A percentile compares a stretch with the other conserved stretches of the same genome.
phyloP scores from a whole-genome alignment of 176 grass and related monocot genomes.

The Aegilops sharonensis region DNA sequence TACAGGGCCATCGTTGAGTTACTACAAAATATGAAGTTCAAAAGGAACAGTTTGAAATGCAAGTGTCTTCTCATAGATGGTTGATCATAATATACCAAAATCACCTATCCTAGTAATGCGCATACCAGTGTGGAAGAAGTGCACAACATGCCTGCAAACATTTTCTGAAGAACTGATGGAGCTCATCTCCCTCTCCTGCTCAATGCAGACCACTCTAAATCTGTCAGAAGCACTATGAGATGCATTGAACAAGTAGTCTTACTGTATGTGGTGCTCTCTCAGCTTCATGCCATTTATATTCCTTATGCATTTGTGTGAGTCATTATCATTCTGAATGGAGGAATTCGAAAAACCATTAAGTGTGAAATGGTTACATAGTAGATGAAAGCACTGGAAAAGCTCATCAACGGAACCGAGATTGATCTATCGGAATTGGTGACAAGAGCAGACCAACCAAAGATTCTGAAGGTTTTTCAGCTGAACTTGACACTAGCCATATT shows the following conservation, averaged over 20 bases:
- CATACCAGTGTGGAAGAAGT: not conserved
- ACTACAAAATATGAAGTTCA: no score
- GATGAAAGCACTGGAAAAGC: constrained; percentile 70
- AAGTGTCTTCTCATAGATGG: not conserved
- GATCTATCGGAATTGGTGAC: constrained; percentile 58
- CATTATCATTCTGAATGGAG: not conserved
- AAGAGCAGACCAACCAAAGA: constrained; percentile 63
- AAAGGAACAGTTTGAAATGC: no score
- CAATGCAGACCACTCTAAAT: not conserved
- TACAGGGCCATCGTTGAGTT: no score
- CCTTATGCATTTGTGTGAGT: not conserved
- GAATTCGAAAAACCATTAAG: not conserved
- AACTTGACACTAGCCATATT: constrained; percentile 7
- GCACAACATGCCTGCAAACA: not conserved
- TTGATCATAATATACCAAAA: not conserved
- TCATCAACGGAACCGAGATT: constrained; percentile 62
- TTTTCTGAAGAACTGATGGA: not conserved
- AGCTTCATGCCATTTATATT: not conserved
- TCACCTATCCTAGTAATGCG: not conserved
- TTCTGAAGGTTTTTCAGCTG: constrained; percentile 61
- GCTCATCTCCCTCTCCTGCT: not conserved
- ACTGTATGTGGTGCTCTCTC: not conserved
- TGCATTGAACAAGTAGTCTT: not conserved
- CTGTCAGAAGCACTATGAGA: not conserved
- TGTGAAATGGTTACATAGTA: constrained; percentile 16